Evolutionary conservation across 139 green algal genomes (phyloP).

Genomic region (Trebouxia sp.): DNA sequence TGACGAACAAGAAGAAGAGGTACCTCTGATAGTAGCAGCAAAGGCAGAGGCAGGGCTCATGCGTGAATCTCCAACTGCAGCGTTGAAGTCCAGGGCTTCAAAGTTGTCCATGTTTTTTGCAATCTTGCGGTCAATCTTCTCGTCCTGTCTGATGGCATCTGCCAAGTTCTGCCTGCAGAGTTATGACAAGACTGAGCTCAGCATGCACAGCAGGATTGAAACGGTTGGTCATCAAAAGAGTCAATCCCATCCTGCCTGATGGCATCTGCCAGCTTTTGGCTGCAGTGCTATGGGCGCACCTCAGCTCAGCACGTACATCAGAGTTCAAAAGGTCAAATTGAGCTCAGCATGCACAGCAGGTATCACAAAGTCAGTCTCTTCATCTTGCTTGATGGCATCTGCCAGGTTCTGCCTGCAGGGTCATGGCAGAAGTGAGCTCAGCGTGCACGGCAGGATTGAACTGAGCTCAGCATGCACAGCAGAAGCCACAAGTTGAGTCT

Average conservation of each 20-base stretch:
- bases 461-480: too few relatives aligned
- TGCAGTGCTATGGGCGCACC: too few relatives aligned
- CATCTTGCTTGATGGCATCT: slow-evolving; percentile 5
- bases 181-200: not conserved
- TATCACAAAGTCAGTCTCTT: slow-evolving; percentile 7
- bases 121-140: slow-evolving; percentile 28
- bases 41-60: slow-evolving; percentile 12
- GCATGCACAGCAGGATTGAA: not conserved
- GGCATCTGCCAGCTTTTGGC: not conserved
- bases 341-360: too few relatives aligned
- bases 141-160: slow-evolving; percentile 4
- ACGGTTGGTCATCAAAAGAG: too few relatives aligned
- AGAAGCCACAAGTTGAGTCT: too few relatives aligned
- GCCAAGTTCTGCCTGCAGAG: slow-evolving; percentile 4
- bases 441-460: not conserved
- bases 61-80: not conserved
- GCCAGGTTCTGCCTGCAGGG: slow-evolving; percentile 7
- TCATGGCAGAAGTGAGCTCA: not conserved
- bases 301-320: too few relatives aligned
- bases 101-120: not conserved
- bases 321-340: too few relatives aligned
- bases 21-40: slow-evolving; percentile 26
- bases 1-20: too few relatives aligned
- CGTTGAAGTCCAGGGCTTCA: slow-evolving; percentile 30
- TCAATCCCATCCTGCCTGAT: not conserved